phyloP scores from a whole-genome alignment of 2,329 filamentous ascomycete genomes.

The Coniochaeta sp. region DNA sequence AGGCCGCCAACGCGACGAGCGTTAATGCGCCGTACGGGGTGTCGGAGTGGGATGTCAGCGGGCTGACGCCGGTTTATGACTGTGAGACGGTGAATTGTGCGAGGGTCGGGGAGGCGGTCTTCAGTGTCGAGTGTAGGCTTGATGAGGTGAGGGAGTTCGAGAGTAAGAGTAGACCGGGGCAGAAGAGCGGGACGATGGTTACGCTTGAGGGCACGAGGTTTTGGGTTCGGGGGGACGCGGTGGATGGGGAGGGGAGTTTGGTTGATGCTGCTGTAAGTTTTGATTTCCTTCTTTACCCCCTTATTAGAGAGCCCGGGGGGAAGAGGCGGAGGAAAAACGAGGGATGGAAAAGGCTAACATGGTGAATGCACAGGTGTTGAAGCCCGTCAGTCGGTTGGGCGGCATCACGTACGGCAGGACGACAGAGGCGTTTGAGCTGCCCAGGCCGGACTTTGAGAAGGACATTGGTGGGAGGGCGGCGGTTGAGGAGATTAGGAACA shows the following conservation, averaged over 20 bases:
- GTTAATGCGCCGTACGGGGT: constrained; percentile 72
- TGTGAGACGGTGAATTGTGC: constrained; percentile 61
- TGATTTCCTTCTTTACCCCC: not conserved
- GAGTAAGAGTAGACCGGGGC: constrained; percentile 60
- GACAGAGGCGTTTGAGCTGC: constrained; percentile 53
- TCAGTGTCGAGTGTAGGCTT: constrained; percentile 75
- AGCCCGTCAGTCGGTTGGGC: constrained; percentile 71
- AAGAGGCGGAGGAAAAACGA: too few relatives aligned
- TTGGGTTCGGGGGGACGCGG: constrained; percentile 83
- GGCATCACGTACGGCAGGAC: constrained; percentile 75
- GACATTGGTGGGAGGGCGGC: constrained; percentile 47
- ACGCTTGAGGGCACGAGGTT: constrained; percentile 81
- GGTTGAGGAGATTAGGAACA: constrained; percentile 45
- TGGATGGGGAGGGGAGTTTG: constrained; percentile 68
- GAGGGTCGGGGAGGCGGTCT: constrained; percentile 74
- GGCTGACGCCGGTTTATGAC: constrained; percentile 61
- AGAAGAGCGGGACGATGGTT: constrained; percentile 66
- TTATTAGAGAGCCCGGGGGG: too few relatives aligned
- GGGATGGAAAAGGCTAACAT: not conserved
- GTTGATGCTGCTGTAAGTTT: constrained; percentile 61
- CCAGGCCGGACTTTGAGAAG: constrained; percentile 43
- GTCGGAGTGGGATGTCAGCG: constrained; percentile 74
- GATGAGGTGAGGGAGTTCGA: constrained; percentile 73
- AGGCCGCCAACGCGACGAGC: constrained; percentile 77
- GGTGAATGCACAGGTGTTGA: constrained; percentile 55